phyloP scores from a whole-genome alignment of 73 alveolate species.

The Paramecium caudatum region DNA sequence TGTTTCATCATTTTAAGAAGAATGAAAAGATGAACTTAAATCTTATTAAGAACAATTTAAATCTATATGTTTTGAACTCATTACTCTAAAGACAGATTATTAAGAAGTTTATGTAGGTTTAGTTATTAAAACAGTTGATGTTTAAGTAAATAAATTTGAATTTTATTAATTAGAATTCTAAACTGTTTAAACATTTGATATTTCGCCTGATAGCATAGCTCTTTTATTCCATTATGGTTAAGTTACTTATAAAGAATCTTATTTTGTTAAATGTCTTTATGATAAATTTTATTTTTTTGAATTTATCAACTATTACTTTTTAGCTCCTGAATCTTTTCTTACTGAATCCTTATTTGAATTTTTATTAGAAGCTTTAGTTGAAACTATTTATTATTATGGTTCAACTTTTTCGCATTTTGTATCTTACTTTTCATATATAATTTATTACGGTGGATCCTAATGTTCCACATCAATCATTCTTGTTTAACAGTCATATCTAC shows the following conservation, averaged over 20 bases:
- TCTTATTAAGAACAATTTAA: slow-evolving; percentile 32
- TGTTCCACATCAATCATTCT: slow-evolving; percentile 51
- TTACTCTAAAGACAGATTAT: slow-evolving; percentile 9
- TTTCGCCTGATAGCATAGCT: slow-evolving; percentile 14
- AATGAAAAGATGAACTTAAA: background rate
- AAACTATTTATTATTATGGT: background rate
- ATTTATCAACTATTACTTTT: background rate
- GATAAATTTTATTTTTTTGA: background rate
- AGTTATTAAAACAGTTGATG: slow-evolving; percentile 37
- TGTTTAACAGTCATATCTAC: background rate
- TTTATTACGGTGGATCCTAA: background rate
- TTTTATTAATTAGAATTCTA: background rate
- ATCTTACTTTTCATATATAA: background rate
- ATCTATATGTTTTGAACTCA: slow-evolving; percentile 46
- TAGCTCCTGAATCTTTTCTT: background rate
- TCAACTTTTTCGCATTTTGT: background rate
- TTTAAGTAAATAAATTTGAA: background rate
- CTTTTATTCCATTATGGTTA: background rate
- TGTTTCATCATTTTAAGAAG: slow-evolving; percentile 30
- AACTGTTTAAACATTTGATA: background rate
- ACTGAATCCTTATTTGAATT: background rate
- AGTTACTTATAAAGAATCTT: background rate
- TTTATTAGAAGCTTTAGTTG: background rate
- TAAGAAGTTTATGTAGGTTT: slow-evolving; percentile 30
- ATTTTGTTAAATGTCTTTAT: slow-evolving; percentile 15